phyloP scores from a whole-genome alignment of 1,284 basidiomycete species.

The Boletus hoseneyae region DNA sequence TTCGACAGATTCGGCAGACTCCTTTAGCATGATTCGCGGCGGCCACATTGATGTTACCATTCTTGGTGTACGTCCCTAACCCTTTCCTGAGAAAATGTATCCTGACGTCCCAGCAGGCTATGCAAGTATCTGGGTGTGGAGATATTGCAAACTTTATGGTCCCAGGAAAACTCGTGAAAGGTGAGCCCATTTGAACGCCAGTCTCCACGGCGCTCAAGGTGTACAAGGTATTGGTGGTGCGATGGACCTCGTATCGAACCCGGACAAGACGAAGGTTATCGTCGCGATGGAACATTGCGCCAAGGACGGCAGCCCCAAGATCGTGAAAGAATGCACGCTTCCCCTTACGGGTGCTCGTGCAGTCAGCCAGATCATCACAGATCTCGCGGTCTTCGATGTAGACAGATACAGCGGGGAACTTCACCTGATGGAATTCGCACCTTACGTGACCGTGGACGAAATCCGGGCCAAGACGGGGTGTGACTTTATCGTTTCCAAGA shows the following conservation, averaged over 20 bases:
- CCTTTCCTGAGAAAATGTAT: slow-evolving; percentile 12
- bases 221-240: slow-evolving; percentile 84
- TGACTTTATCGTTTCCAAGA: slow-evolving; percentile 58
- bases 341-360: slow-evolving; percentile 83
- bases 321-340: slow-evolving; percentile 75
- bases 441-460: slow-evolving; percentile 79
- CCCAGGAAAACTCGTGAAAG: slow-evolving; percentile 85
- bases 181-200: slow-evolving; percentile 33
- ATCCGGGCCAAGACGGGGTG: slow-evolving; percentile 80
- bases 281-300: slow-evolving; percentile 85
- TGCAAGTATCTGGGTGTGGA: slow-evolving; percentile 89
- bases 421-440: slow-evolving; percentile 74
- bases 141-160: slow-evolving; percentile 98
- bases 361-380: slow-evolving; percentile 88
- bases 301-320: slow-evolving; percentile 84
- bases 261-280: slow-evolving; percentile 83
- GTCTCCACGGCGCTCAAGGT: slow-evolving; percentile 5
- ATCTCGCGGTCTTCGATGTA: slow-evolving; percentile 86
- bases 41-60: slow-evolving; percentile 94
- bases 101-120: slow-evolving; percentile 53
- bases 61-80: slow-evolving; percentile 52
- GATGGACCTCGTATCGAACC: slow-evolving; percentile 92
- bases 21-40: slow-evolving; percentile 92
- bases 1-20: slow-evolving; percentile 71
- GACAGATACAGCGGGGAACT: slow-evolving; percentile 70